phyloP scores from a whole-genome alignment of 1,284 basidiomycete species.

The Mycena citricolor region DNA sequence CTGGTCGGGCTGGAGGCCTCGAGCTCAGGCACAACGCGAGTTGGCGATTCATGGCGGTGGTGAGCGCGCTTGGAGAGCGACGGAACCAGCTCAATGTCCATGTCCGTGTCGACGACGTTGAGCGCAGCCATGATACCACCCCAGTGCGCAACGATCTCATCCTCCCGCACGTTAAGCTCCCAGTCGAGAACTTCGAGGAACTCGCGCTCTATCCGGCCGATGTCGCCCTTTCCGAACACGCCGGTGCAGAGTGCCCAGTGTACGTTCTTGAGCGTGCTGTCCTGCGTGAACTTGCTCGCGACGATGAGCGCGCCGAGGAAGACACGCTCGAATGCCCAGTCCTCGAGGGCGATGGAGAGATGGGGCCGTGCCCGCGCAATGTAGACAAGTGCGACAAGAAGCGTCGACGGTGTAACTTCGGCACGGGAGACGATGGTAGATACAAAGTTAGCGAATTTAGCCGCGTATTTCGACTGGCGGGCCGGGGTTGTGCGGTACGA shows the following conservation, averaged over 20 bases:
- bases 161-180: constrained; percentile 48
- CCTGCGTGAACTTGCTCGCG: constrained; percentile 60
- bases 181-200: constrained; percentile 60
- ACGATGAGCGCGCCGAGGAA: constrained; percentile 58
- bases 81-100: not conserved
- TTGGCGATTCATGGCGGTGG: not conserved
- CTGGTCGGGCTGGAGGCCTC: constrained; percentile 9
- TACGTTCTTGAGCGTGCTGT: constrained; percentile 58
- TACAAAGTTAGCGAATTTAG: constrained; percentile 47
- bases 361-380: constrained; percentile 54
- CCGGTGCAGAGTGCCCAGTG: constrained; percentile 63
- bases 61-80: not conserved
- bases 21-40: constrained; percentile 15
- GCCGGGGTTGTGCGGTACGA: no score
- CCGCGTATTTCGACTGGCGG: constrained; percentile 34
- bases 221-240: constrained; percentile 58
- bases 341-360: constrained; percentile 55
- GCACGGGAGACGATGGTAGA: constrained; percentile 50
- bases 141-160: constrained; percentile 49
- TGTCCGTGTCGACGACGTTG: not conserved
- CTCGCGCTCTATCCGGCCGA: constrained; percentile 60
- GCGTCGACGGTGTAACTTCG: constrained; percentile 48
- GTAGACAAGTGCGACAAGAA: constrained; percentile 54
- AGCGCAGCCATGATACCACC: constrained; percentile 13
- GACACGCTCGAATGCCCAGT: constrained; percentile 61